A percentile compares a stretch with the other conserved stretches of the same genome.
phyloP scores from a whole-genome alignment of 2,329 filamentous ascomycete genomes.

The Aspergillus pseudoviridinutans region DNA sequence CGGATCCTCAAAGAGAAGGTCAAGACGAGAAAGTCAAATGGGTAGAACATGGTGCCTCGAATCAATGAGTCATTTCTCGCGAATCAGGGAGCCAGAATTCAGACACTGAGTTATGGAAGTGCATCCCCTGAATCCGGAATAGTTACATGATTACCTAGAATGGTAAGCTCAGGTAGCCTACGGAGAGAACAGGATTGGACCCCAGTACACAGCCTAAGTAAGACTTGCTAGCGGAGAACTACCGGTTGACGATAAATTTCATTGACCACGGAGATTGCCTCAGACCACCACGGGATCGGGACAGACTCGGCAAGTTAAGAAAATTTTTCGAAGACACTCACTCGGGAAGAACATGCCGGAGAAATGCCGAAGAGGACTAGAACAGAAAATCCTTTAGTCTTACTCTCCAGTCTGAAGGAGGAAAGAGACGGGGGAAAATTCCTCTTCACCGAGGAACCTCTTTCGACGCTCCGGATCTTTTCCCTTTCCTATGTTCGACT shows the following conservation, averaged over 20 bases:
- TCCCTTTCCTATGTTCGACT: no score
- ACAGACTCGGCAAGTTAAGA: constrained; percentile 14
- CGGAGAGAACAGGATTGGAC: no score
- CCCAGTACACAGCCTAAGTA: no score
- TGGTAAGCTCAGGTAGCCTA: neutral
- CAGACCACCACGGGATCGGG: constrained; percentile 26
- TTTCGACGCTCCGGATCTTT: constrained; percentile 7
- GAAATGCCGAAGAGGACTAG: constrained; percentile 1
- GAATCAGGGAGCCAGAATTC: no score
- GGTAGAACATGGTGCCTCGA: no score
- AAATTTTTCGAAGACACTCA: neutral
- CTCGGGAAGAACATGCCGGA: constrained; percentile 22
- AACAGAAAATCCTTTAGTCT: constrained; percentile 5
- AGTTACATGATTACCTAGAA: constrained; percentile 15
- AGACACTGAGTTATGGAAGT: no score
- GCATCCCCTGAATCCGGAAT: constrained; percentile 1
- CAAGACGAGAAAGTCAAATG: no score
- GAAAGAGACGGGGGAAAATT: neutral
- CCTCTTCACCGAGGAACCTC: constrained; percentile 19
- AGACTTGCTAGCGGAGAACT: no score
- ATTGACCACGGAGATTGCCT: constrained; percentile 2
- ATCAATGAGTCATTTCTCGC: no score
- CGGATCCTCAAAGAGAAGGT: no score
- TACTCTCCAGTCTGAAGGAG: neutral
- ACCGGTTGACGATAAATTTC: no score